These are phyloP conservation scores for Microbotryum silenes-acaulis DNA, from an alignment of 1,284 basidiomycete species.

Conservation along the genomic window DNA sequence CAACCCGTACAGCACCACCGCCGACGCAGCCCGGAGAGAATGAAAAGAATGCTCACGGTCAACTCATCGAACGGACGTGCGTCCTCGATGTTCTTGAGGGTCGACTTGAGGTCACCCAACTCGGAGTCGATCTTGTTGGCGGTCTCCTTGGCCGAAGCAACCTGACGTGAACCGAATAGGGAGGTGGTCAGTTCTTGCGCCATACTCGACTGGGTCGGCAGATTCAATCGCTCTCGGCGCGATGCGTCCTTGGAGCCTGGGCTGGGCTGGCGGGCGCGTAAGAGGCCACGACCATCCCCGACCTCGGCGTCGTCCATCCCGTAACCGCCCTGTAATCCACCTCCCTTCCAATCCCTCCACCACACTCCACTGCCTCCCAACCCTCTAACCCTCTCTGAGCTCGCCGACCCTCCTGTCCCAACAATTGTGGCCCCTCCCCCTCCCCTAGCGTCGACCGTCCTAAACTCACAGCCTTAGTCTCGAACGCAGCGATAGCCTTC, in stretches of 20 bases:
- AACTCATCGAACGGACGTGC: conserved; percentile 97
- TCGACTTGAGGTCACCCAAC: conserved; percentile 83
- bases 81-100: conserved; percentile 94
- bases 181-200: not conserved
- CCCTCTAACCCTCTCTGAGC: too few relatives aligned
- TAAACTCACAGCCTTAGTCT: conserved; percentile 81
- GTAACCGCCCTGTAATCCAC: too few relatives aligned
- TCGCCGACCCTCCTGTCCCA: too few relatives aligned
- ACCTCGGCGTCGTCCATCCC: too few relatives aligned
- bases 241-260: not conserved
- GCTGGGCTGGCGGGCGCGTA: not conserved
- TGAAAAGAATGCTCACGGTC: conserved; percentile 53
- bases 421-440: not conserved
- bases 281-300: too few relatives aligned
- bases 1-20: not conserved
- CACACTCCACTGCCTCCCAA: too few relatives aligned
- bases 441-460: not conserved
- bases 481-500: conserved; percentile 95
- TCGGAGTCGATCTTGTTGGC: conserved; percentile 86
- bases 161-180: conserved; percentile 46
- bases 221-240: not conserved
- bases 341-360: too few relatives aligned
- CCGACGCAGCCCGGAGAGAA: not conserved
- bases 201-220: not conserved
- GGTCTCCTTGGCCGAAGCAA: conserved; percentile 84